phyloP scores from a whole-genome alignment of 2,329 filamentous ascomycete species.

The Zalaria obscura region DNA sequence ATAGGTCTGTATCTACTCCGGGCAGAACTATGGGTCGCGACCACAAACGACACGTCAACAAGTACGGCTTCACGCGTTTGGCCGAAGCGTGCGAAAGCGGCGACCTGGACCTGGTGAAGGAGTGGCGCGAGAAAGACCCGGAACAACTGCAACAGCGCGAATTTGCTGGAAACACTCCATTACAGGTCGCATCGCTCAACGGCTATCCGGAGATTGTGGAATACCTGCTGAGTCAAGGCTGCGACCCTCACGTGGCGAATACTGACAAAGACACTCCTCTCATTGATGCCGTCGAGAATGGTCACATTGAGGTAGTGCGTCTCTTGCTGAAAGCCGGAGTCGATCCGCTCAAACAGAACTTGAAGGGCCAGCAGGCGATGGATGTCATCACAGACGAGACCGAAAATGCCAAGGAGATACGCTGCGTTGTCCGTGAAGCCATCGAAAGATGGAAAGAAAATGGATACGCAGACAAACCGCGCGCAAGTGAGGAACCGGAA shows the following conservation, averaged over 20 bases:
- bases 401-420: conserved; percentile 57
- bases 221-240: conserved; percentile 71
- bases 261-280: conserved; percentile 75
- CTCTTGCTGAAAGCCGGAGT: conserved; percentile 74
- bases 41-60: conserved; percentile 76
- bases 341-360: conserved; percentile 56
- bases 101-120: conserved; percentile 65
- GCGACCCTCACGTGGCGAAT: conserved; percentile 66
- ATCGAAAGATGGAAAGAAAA: conserved; percentile 29
- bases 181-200: conserved; percentile 84
- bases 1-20: conserved; percentile 38
- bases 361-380: conserved; percentile 66
- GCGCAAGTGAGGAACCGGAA: conserved; percentile 30
- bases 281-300: conserved; percentile 92
- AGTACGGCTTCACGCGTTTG: conserved; percentile 79
- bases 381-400: conserved; percentile 73
- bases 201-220: conserved; percentile 78
- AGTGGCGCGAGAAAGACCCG: conserved; percentile 60
- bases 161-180: conserved; percentile 88
- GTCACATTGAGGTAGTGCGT: conserved; percentile 76
- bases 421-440: conserved; percentile 30
- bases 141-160: conserved; percentile 83
- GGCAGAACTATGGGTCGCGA: conserved; percentile 44
- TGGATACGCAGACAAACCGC: conserved; percentile 27
- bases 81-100: conserved; percentile 83